Evolutionary conservation across 2,329 filamentous ascomycete genomes (phyloP).

Genomic region (Paracoccidioides brasiliensis): DNA sequence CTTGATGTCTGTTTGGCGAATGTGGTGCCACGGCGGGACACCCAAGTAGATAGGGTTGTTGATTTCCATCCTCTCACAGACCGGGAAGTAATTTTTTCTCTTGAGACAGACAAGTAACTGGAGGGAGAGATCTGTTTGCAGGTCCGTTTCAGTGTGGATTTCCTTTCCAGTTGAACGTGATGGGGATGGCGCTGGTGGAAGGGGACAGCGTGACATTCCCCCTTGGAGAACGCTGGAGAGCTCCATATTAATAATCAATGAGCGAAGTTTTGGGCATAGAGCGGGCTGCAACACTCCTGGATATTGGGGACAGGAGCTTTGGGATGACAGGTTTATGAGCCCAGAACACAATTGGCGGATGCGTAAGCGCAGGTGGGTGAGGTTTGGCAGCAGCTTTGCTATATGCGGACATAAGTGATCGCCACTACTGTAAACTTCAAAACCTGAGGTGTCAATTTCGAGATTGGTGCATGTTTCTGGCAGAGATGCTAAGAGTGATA

Average conservation of each 20-base stretch:
- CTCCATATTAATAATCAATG: slow-evolving; percentile 9
- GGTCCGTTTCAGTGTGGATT: not conserved
- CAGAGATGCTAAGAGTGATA: slow-evolving; percentile 1
- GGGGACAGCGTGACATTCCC: not conserved
- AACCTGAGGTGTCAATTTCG: slow-evolving; percentile 10
- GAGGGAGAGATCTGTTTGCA: slow-evolving; percentile 4
- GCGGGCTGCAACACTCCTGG: not conserved
- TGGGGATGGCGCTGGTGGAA: too few relatives aligned
- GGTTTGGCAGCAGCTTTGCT: slow-evolving; percentile 1
- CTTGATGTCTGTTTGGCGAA: not conserved
- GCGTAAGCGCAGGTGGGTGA: slow-evolving; percentile 7
- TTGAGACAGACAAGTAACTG: not conserved
- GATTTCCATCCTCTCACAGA: not conserved
- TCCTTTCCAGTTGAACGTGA: not conserved
- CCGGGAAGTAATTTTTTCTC: slow-evolving; percentile 1
- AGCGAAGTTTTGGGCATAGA: slow-evolving; percentile 4
- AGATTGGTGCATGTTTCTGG: slow-evolving; percentile 5
- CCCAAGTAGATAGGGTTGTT: not conserved
- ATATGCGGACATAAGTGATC: slow-evolving; percentile 8
- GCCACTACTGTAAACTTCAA: slow-evolving; percentile 3
- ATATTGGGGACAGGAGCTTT: not conserved
- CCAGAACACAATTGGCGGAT: slow-evolving; percentile 2
- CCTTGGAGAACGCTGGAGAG: not conserved
- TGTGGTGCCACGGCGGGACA: not conserved
- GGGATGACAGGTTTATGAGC: slow-evolving; percentile 1